Base-by-base conservation (phyloP, 2,329 filamentous ascomycete species). In the Calycina herbarum region DNA sequence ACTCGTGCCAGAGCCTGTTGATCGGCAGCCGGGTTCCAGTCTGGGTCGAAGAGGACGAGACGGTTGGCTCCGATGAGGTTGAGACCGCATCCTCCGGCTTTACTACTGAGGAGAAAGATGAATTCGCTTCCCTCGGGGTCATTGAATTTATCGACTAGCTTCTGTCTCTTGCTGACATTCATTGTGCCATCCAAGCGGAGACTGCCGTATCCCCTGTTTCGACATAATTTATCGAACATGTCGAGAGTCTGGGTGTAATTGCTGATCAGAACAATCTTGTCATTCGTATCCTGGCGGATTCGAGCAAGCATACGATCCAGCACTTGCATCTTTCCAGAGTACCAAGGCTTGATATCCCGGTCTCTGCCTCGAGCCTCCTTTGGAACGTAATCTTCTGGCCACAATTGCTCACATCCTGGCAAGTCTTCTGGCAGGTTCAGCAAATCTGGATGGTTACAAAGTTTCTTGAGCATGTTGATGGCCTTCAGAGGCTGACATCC, bases 211-310 rank as follows among this genome's bases (percentile, higher is more conserved):
- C 84, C 86, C 17, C 93, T 91, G 64, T 87, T 85, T 54, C 94
- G 92, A 76, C 95, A 99, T 8, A 99, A 85, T 68, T 88, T 89
- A 72, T 97, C 94, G 75, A 99, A 98, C 2, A 99, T 84, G 77
- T 99, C 95, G 3, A 99, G 85, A 0, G 95, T 99, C 73, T 95
- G 91, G 0, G 95, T 99, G 79, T 98, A 99, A 76, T 99, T 99
- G 78, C 93, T 97, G 78, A 99, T 99, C 65, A 99, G 86, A 13
- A 99, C 95, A 73, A 99, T 99, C 79, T 99, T 99, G 84, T 99
- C 95, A 73, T 97, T 97, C 0, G 95, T 98, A 74, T 98, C 94
- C 73, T 94, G 89, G 17, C 93, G 92, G 72, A 99, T 99, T 33
- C 94, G 90, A 40, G 94, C 93, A 60, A 99, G 86, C 96, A 99